These are phyloP conservation scores for Blastobotrys ciferrii DNA, from an alignment of 1,139 yeast genomes.

Conservation along the genomic window DNA sequence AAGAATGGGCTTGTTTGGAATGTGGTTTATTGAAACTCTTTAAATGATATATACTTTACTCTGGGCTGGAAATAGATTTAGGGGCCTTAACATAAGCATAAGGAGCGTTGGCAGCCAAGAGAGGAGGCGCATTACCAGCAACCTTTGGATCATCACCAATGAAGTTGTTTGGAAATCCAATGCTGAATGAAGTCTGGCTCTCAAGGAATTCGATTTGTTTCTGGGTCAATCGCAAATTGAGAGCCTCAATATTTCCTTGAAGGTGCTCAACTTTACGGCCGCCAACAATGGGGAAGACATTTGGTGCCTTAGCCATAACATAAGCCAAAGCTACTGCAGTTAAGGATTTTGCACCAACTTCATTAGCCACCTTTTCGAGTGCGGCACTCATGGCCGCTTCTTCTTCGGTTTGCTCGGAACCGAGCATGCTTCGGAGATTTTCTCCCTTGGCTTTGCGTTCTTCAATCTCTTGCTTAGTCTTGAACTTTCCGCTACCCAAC, in stretches of 20 bases:
- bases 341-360: slow-evolving; percentile 21
- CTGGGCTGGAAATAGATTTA: no score
- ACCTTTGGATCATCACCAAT: no score
- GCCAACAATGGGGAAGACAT: slow-evolving; percentile 27
- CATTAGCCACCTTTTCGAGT: slow-evolving; percentile 25
- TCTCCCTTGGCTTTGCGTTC: slow-evolving; percentile 18
- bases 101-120: no score
- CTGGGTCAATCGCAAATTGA: slow-evolving; percentile 16
- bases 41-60: no score
- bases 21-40: no score
- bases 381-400: slow-evolving; percentile 25
- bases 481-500: slow-evolving; percentile 26
- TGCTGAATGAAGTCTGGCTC: slow-evolving; percentile 14
- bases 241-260: slow-evolving; percentile 22
- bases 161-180: slow-evolving; percentile 22
- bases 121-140: no score
- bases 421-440: slow-evolving; percentile 14
- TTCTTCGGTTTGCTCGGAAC: slow-evolving; percentile 10
- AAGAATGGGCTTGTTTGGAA: no score
- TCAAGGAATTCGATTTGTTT: slow-evolving; percentile 20
- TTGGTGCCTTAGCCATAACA: slow-evolving; percentile 25
- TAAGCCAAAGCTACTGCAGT: slow-evolving; percentile 29
- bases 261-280: slow-evolving; percentile 24
- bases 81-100: no score
- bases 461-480: slow-evolving; percentile 22